Evolutionary conservation across 768 basidiomycete species (phyloP).

Genomic region (Leucocoprinus leucothites): DNA sequence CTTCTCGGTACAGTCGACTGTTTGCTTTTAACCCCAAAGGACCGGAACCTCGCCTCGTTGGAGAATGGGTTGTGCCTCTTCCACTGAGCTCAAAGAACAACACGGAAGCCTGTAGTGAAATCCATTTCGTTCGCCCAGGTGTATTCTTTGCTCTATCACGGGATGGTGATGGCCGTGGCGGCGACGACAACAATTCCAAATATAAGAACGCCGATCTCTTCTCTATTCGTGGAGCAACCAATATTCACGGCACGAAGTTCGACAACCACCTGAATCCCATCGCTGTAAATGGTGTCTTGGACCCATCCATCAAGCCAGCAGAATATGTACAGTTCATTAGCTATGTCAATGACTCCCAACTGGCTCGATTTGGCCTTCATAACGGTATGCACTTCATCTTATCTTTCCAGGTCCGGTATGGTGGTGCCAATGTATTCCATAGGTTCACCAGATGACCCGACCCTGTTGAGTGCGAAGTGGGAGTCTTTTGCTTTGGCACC

Average conservation of each 20-base stretch:
- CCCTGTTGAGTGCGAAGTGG: constrained; percentile 57
- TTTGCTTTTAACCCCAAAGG: constrained; percentile 50
- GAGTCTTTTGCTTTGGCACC: constrained; percentile 61
- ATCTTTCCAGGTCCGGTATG: neutral
- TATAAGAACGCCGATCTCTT: constrained; percentile 66
- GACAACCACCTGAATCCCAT: constrained; percentile 52
- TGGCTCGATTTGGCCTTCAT: constrained; percentile 62
- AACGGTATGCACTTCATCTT: constrained; percentile 38
- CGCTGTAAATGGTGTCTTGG: constrained; percentile 45
- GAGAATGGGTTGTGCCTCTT: constrained; percentile 60
- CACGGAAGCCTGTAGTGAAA: constrained; percentile 50
- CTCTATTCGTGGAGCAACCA: constrained; percentile 54
- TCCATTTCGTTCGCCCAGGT: constrained; percentile 48
- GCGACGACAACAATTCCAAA: constrained; percentile 40
- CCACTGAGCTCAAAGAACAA: constrained; percentile 51
- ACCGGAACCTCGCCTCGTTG: constrained; percentile 36
- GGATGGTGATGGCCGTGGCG: constrained; percentile 60
- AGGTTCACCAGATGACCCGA: constrained; percentile 48
- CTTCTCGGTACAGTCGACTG: constrained; percentile 51
- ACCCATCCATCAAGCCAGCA: constrained; percentile 45
- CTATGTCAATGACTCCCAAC: constrained; percentile 48
- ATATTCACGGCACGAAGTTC: constrained; percentile 56
- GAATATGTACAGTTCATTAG: constrained; percentile 55
- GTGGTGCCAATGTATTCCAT: neutral
- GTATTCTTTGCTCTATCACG: constrained; percentile 60